Evolutionary conservation across 2,329 filamentous ascomycete genomes (phyloP).

Genomic region (Pyrenophora teres): DNA sequence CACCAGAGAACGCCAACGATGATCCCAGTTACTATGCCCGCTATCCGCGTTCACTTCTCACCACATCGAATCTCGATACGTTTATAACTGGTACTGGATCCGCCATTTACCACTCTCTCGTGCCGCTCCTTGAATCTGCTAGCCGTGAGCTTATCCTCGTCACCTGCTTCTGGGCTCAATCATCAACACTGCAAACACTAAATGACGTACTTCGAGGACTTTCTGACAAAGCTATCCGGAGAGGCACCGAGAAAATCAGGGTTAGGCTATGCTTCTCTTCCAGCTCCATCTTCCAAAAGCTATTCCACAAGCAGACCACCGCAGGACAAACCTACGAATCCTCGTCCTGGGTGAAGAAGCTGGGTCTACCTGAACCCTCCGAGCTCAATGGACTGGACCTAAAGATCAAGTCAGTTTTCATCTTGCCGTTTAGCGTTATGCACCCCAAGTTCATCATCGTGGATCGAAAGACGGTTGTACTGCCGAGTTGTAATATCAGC

Average conservation of each 20-base stretch:
- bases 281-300: constrained; percentile 71
- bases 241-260: constrained; percentile 53
- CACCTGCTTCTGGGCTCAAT: constrained; percentile 81
- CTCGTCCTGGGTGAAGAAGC: constrained; percentile 61
- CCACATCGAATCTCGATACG: constrained; percentile 40
- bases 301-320: constrained; percentile 70
- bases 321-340: constrained; percentile 66
- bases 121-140: constrained; percentile 66
- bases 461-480: constrained; percentile 67
- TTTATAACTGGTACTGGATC: constrained; percentile 54
- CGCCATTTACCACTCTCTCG: constrained; percentile 53
- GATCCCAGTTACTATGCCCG: constrained; percentile 49
- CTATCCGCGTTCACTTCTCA: constrained; percentile 42
- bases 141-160: constrained; percentile 72
- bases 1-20: constrained; percentile 30
- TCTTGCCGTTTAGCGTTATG: constrained; percentile 82
- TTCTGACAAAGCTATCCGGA: constrained; percentile 53
- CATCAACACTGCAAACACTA: constrained; percentile 63
- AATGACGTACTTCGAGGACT: constrained; percentile 63
- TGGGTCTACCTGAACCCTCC: constrained; percentile 66
- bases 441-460: constrained; percentile 82
- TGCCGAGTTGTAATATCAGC: constrained; percentile 83
- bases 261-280: constrained; percentile 80
- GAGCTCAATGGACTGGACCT: constrained; percentile 67
- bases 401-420: constrained; percentile 76